phyloP scores from a whole-genome alignment of 2,329 filamentous ascomycete species.

The Camillea tinctor region DNA sequence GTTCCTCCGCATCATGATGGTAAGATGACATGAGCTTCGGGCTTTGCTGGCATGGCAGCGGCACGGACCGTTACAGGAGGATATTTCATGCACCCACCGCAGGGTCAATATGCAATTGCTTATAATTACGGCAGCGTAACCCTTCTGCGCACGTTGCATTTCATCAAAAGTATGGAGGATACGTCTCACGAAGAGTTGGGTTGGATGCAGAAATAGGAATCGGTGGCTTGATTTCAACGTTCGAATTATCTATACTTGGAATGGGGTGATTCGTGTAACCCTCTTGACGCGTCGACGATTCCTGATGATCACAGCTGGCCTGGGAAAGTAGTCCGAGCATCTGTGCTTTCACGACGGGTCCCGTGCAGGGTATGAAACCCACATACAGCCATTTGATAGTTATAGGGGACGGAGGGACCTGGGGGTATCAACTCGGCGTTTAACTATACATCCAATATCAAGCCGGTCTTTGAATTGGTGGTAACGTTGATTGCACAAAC shows the following conservation, averaged over 20 bases:
- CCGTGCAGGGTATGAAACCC: not conserved
- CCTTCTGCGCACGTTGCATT: not conserved
- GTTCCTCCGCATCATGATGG: slow-evolving; percentile 5
- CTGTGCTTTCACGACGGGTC: not conserved
- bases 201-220: not conserved
- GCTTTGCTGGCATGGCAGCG: slow-evolving; percentile 18
- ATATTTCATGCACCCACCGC: slow-evolving; percentile 5
- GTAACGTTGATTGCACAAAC: not conserved
- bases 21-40: slow-evolving; percentile 10
- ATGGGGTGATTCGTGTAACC: not conserved
- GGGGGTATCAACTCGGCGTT: not conserved
- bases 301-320: not conserved
- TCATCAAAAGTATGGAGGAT: not conserved
- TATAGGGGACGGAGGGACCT: not conserved
- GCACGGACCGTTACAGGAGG: slow-evolving; percentile 17
- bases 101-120: not conserved
- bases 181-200: not conserved
- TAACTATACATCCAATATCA: not conserved
- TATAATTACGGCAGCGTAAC: not conserved
- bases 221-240: not conserved
- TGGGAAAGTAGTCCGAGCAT: not conserved
- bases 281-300: not conserved
- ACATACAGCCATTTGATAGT: not conserved
- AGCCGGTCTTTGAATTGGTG: not conserved
- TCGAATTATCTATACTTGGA: not conserved